A percentile compares a stretch with the other conserved stretches of the same genome.
These are phyloP conservation scores for Aspergillus puulaauensis DNA, from an alignment of 2,329 filamentous ascomycete species.

Conservation along the genomic window DNA sequence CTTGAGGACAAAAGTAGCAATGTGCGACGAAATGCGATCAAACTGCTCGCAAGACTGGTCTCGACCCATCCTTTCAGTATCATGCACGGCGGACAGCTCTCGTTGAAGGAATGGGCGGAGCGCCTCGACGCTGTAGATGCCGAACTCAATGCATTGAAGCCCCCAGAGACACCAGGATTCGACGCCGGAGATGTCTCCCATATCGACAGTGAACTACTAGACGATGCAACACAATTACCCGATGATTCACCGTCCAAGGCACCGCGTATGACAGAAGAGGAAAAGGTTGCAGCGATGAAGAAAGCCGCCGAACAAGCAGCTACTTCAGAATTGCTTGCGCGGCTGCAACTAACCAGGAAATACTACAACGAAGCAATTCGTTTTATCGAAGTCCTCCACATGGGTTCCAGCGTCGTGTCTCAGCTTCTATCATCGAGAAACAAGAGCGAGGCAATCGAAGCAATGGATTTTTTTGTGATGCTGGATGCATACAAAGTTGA, in stretches of 20 bases:
- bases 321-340: slow-evolving; percentile 82
- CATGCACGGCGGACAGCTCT: slow-evolving; percentile 84
- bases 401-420: slow-evolving; percentile 75
- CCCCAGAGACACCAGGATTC: slow-evolving; percentile 70
- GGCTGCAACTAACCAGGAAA: slow-evolving; percentile 80
- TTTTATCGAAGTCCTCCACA: slow-evolving; percentile 89
- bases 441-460: slow-evolving; percentile 97
- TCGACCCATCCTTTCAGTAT: slow-evolving; percentile 93
- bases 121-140: slow-evolving; percentile 79
- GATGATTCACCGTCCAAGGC: slow-evolving; percentile 65
- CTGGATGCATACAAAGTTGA: slow-evolving; percentile 96
- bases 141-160: slow-evolving; percentile 77
- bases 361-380: slow-evolving; percentile 92
- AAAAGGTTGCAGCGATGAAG: slow-evolving; percentile 69
- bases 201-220: slow-evolving; percentile 74
- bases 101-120: slow-evolving; percentile 79
- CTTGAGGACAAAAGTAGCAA: slow-evolving; percentile 98
- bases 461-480: slow-evolving; percentile 97
- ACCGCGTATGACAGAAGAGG: slow-evolving; percentile 72
- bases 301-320: slow-evolving; percentile 85
- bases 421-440: slow-evolving; percentile 92
- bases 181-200: slow-evolving; percentile 67
- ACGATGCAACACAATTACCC: slow-evolving; percentile 82
- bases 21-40: slow-evolving; percentile 91
- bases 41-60: slow-evolving; percentile 81